Evolutionary conservation across 805 yeast genomes (phyloP).

Genomic region (Suhomyces kilbournensis): DNA sequence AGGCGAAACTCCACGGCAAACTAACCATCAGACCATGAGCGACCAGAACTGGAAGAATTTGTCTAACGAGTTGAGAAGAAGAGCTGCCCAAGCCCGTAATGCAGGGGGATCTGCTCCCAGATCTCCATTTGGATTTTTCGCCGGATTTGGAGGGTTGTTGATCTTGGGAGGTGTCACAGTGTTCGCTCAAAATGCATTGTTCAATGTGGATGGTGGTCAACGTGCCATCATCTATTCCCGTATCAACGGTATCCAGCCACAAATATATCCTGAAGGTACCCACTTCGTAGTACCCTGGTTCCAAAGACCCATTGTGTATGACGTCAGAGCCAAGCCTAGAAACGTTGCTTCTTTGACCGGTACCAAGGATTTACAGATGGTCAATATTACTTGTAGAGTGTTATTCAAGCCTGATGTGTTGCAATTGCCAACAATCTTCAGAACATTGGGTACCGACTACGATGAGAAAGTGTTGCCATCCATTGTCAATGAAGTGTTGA

Average conservation of each 20-base stretch:
- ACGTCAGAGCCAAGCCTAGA: slow-evolving; percentile 96
- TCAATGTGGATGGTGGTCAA: slow-evolving; percentile 95
- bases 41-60: slow-evolving; percentile 43
- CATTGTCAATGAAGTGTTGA: slow-evolving; percentile 95
- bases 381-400: slow-evolving; percentile 97
- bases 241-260: slow-evolving; percentile 76
- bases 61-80: slow-evolving; percentile 41
- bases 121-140: slow-evolving; percentile 36
- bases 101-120: slow-evolving; percentile 29
- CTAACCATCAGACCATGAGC: slow-evolving; percentile 24
- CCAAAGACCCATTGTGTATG: slow-evolving; percentile 88
- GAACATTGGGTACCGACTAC: slow-evolving; percentile 91
- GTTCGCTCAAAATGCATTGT: slow-evolving; percentile 43
- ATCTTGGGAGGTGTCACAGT: slow-evolving; percentile 40
- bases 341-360: slow-evolving; percentile 95
- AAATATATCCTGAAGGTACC: slow-evolving; percentile 89
- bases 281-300: slow-evolving; percentile 93
- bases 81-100: slow-evolving; percentile 29
- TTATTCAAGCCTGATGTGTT: slow-evolving; percentile 80
- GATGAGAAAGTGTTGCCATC: slow-evolving; percentile 97
- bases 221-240: slow-evolving; percentile 94
- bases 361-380: slow-evolving; percentile 98
- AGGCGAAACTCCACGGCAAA: not conserved
- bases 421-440: slow-evolving; percentile 78
- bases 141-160: slow-evolving; percentile 42